Percentiles rank a stretch among this genome's conserved stretches.
phyloP scores from a whole-genome alignment of 208 protist species.

The Trypanosoma boissoni region DNA sequence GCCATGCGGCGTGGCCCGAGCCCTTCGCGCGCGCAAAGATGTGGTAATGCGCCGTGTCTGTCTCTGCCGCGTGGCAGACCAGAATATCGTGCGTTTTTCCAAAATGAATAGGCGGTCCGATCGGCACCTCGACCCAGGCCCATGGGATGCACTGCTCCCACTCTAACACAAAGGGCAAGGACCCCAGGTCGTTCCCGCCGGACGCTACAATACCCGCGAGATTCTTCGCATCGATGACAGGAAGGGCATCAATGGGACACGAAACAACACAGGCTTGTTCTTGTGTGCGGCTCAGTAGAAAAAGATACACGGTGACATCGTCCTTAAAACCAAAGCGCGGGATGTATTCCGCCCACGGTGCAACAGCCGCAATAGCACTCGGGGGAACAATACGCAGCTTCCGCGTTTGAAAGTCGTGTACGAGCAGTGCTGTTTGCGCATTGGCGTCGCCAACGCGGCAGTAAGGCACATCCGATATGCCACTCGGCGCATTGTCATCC shows the following conservation, averaged over 20 bases:
- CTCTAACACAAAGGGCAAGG: constrained; percentile 30
- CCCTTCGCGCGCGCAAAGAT: constrained; percentile 36
- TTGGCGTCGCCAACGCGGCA: constrained; percentile 79
- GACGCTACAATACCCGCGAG: too few species aligned
- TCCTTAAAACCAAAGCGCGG: constrained; percentile 81
- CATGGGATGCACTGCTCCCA: constrained; percentile 63
- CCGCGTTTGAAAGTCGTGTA: constrained; percentile 40
- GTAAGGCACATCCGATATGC: constrained; percentile 71
- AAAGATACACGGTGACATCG: constrained; percentile 57
- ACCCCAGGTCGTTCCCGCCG: constrained; percentile 1
- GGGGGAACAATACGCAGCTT: constrained; percentile 51
- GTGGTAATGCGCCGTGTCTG: constrained; percentile 57
- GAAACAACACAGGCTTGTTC: constrained; percentile 60
- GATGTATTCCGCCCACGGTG: constrained; percentile 79
- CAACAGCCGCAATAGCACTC: constrained; percentile 25
- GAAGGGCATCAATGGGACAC: constrained; percentile 49
- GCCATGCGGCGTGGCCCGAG: constrained; percentile 32
- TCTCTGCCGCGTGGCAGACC: constrained; percentile 50
- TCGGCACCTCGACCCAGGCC: constrained; percentile 70
- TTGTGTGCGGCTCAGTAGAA: constrained; percentile 62
- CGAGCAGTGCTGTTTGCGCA: constrained; percentile 47
- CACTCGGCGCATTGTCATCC: constrained; percentile 27
- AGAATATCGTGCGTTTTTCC: constrained; percentile 52
- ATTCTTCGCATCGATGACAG: constrained; percentile 32
- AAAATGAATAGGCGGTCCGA: constrained; percentile 46